phyloP scores from a whole-genome alignment of 2,329 filamentous ascomycete genomes.

The Scedosporium apiospermum region DNA sequence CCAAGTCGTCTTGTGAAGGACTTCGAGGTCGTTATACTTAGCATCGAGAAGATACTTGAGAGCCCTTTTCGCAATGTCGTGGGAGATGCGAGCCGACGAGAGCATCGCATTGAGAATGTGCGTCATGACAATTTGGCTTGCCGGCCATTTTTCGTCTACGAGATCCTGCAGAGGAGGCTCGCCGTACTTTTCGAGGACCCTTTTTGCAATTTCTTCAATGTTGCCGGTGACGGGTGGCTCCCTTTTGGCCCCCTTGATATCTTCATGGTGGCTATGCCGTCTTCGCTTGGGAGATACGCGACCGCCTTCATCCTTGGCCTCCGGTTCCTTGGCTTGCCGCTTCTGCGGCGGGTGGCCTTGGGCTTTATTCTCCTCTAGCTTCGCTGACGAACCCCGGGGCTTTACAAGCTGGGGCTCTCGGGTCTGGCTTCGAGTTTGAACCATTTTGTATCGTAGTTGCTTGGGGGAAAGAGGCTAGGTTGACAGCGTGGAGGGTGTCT shows the following conservation, averaged over 20 bases:
- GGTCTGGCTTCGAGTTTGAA: neutral
- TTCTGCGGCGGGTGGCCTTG: neutral
- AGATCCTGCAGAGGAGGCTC: neutral
- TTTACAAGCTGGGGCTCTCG: neutral
- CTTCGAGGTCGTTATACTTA: conserved; percentile 3
- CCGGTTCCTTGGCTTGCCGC: neutral
- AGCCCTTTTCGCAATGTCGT: neutral
- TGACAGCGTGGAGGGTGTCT: too few species aligned
- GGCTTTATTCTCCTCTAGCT: neutral
- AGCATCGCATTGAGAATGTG: conserved; percentile 5
- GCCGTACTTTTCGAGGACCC: neutral
- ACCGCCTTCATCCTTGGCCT: neutral
- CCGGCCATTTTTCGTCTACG: neutral
- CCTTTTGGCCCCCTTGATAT: neutral
- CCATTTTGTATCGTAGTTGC: neutral
- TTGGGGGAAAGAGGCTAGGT: neutral
- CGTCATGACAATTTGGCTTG: conserved; percentile 2
- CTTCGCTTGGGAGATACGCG: neutral
- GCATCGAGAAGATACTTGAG: neutral
- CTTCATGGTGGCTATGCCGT: neutral
- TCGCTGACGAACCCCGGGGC: neutral
- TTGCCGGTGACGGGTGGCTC: neutral
- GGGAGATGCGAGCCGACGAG: neutral
- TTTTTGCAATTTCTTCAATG: neutral
- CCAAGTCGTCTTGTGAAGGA: neutral